These are phyloP conservation scores for Backusella tarrabulga DNA, from an alignment of 192 early-diverging fungal species.

Conservation along the genomic window DNA sequence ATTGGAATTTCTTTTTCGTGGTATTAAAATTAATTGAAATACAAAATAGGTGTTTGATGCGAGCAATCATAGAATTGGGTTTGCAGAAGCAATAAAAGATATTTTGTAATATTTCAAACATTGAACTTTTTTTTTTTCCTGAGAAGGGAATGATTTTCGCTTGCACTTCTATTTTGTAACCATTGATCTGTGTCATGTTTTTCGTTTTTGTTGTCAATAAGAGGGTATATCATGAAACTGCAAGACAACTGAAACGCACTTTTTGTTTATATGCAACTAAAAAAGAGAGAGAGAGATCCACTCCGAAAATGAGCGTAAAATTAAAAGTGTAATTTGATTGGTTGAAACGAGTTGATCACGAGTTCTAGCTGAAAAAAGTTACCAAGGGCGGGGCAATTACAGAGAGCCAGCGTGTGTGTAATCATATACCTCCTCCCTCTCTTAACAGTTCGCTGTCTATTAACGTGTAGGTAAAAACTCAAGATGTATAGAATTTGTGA, in stretches of 20 bases:
- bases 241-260: neutral
- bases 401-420: neutral
- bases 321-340: neutral
- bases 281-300: neutral
- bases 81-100: conserved; percentile 14
- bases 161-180: neutral
- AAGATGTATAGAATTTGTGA: neutral
- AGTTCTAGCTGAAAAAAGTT: neutral
- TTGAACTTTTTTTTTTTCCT: neutral
- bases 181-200: neutral
- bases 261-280: neutral
- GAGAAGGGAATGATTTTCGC: neutral
- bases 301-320: neutral
- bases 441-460: conserved; percentile 18
- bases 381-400: neutral
- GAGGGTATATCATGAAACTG: neutral
- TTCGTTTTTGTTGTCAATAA: neutral
- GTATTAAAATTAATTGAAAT: neutral
- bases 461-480: conserved; percentile 5
- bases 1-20: neutral
- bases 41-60: conserved; percentile 26
- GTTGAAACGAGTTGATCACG: neutral
- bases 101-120: neutral
- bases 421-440: conserved; percentile 10
- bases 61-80: conserved; percentile 16